These are phyloP conservation scores for Wallacemonas sp. DNA, from an alignment of 208 protist genomes.

Conservation along the genomic window DNA sequence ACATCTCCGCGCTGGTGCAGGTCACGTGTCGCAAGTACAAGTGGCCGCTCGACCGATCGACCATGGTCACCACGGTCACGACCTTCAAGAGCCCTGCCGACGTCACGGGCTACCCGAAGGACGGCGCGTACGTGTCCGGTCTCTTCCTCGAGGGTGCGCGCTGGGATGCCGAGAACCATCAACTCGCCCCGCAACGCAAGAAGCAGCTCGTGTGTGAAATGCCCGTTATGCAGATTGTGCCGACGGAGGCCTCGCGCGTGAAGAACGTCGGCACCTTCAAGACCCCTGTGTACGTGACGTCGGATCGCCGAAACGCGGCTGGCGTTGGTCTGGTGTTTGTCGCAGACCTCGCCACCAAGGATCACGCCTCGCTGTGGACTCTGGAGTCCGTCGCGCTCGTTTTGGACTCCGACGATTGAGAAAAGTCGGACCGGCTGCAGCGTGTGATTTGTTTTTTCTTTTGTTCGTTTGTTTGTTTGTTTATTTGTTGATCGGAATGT, in stretches of 20 bases:
- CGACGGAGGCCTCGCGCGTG: conserved; percentile 94
- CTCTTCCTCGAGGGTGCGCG: conserved; percentile 97
- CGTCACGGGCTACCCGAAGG: conserved; percentile 73
- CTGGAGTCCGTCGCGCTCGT: conserved; percentile 96
- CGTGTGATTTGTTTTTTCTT: neutral
- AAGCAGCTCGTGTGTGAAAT: conserved; percentile 97
- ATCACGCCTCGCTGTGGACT: conserved; percentile 96
- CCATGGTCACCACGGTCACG: conserved; percentile 96
- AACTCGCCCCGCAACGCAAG: conserved; percentile 90
- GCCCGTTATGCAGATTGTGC: conserved; percentile 98
- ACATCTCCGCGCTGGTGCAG: conserved; percentile 98
- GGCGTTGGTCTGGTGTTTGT: conserved; percentile 98
- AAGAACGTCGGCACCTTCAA: conserved; percentile 95
- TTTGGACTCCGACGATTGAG: conserved; percentile 90
- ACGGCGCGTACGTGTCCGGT: conserved; percentile 97
- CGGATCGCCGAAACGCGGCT: conserved; percentile 95
- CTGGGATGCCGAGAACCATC: conserved; percentile 92
- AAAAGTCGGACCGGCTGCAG: neutral
- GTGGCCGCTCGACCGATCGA: conserved; percentile 98
- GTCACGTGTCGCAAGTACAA: conserved; percentile 96
- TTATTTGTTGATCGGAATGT: too few species aligned
- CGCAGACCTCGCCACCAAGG: conserved; percentile 93
- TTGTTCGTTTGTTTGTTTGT: conserved; percentile 14
- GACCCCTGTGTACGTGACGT: conserved; percentile 99
- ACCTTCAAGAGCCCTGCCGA: conserved; percentile 65